These are phyloP conservation scores for Pseudofabraea citricarpa DNA, from an alignment of 2,329 filamentous ascomycete species.

Conservation along the genomic window DNA sequence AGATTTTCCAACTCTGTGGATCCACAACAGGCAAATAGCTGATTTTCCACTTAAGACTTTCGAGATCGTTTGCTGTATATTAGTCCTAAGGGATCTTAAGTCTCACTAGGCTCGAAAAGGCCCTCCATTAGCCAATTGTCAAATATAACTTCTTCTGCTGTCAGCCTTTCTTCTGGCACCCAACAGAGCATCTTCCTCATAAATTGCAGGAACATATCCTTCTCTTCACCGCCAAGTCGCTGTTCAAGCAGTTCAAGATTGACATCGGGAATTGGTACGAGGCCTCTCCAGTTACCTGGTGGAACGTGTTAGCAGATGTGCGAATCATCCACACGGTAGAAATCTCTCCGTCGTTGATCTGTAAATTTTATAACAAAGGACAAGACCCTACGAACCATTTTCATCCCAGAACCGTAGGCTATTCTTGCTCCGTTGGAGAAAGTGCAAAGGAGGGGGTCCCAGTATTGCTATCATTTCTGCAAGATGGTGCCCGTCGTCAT, in stretches of 20 bases:
- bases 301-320: background rate
- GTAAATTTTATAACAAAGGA: background rate
- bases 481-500: background rate
- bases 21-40: no score
- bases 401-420: background rate
- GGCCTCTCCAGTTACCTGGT: constrained; percentile 2
- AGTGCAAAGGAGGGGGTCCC: constrained; percentile 1
- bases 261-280: background rate
- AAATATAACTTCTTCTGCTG: background rate
- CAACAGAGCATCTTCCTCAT: constrained; percentile 34
- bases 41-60: no score
- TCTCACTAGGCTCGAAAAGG: background rate
- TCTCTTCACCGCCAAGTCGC: constrained; percentile 15
- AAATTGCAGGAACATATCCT: constrained; percentile 26
- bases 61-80: no score
- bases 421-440: constrained; percentile 2
- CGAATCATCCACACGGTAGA: background rate
- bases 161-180: constrained; percentile 20
- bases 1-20: no score
- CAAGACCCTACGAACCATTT: background rate
- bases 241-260: background rate
- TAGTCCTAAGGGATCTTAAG: background rate
- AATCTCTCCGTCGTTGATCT: background rate
- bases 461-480: background rate
- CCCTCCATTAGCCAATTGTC: constrained; percentile 1